Evolutionary conservation across 2,329 filamentous ascomycete genomes (phyloP), one percentile per base, ranked within the genome.

Genomic region (Thermoascus crustaceus): DNA sequence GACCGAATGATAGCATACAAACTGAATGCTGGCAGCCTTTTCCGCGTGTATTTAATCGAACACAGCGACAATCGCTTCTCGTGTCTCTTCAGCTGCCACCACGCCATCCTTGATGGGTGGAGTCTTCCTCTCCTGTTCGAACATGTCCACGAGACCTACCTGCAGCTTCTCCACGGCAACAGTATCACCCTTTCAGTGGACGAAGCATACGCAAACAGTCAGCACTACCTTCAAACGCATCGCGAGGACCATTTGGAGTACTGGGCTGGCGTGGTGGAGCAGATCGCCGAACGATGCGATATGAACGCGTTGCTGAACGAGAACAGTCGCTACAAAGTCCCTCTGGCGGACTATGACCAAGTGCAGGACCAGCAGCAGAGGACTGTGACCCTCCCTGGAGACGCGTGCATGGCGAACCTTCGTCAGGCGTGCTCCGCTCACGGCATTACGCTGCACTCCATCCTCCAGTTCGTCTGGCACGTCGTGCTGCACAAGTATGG

Each of bases 61-160:
- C 14, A 14, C 7, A 31, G 16, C 29, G 29, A 31, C 4, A 17
- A 18, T 6, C 14, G 13, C 10, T 31, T 31, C 13, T 9, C 18
- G n/a, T 31, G 13, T 17, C 14, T 31, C 7, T 17, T 31, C 29
- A 31, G 29, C 13, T 31, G 29, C 17, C 29, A 31, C 13, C 29
- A 31, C 16, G 13, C 29, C 4, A 31, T 31, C 14, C 14, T 31
- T 14, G 29, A 31, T 17, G 29, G 29, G 5, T 31, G 29, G 29
- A 31, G 29, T 31, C 29, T 31, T 31, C 29, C 29, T 4, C 29
- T 31, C 17, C 13, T 31, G 29, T 31, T 31, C 13, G 29, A 31
- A 18, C n/a, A 31, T 10, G 29, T 31, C 18, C 29, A 31, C 18
- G 7, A 31, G 14, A 31, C 29, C 6, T 31, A 31, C 13, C 13